phyloP scores from a whole-genome alignment of 345 rosid species.

The Salix exigua region DNA sequence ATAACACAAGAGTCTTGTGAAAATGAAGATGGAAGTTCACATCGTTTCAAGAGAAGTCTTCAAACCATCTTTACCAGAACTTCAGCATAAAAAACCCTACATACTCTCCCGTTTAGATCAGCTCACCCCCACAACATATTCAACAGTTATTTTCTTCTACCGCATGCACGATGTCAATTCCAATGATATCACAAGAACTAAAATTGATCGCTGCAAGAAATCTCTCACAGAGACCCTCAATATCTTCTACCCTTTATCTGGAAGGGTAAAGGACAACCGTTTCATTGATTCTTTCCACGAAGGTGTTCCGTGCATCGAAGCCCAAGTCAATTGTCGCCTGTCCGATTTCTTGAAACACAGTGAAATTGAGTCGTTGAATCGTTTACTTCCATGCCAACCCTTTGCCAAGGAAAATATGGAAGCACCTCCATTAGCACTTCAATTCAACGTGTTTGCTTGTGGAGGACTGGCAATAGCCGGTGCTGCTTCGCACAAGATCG shows the following conservation, averaged over 20 bases:
- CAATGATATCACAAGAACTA: not conserved
- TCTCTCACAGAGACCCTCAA: constrained; percentile 18
- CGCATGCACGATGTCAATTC: not conserved
- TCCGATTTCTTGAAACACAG: constrained; percentile 17
- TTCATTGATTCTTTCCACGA: constrained; percentile 13
- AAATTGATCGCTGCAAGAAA: constrained; percentile 1
- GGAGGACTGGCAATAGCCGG: constrained; percentile 9
- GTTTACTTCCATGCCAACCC: constrained; percentile 16
- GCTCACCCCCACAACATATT: constrained; percentile 22
- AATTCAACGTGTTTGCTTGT: constrained; percentile 14
- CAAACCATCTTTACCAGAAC: constrained; percentile 18
- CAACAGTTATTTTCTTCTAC: constrained; percentile 21
- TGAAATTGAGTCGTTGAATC: constrained; percentile 10
- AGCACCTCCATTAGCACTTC: not conserved
- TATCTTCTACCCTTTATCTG: constrained; percentile 18
- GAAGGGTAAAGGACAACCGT: constrained; percentile 13
- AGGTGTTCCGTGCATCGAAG: constrained; percentile 18
- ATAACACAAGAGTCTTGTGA: no score
- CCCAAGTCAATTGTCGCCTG: not conserved
- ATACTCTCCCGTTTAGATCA: constrained; percentile 16
- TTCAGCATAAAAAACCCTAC: constrained; percentile 8
- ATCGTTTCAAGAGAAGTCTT: constrained; percentile 17
- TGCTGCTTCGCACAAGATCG: constrained; percentile 17
- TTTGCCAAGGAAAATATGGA: constrained; percentile 2
- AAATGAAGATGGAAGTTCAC: constrained; percentile 4